Conservation (phyloP, 768 basidiomycete genomes). For the Lactarius sp. region DNA sequence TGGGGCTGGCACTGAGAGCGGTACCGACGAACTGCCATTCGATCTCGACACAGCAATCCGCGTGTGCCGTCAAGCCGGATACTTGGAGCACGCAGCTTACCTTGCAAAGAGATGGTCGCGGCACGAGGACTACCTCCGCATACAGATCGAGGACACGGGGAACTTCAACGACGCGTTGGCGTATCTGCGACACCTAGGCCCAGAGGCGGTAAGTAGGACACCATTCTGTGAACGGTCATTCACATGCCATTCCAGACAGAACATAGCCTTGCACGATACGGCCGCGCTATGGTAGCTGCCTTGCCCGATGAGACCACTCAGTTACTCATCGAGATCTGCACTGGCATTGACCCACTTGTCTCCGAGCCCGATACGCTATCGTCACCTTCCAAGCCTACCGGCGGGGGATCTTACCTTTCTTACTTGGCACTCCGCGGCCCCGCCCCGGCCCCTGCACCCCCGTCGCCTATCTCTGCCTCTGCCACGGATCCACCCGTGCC, state of each 20-base stretch:
- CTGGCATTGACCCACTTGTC: constrained; percentile 49
- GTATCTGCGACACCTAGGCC: constrained; percentile 76
- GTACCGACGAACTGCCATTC: constrained; percentile 75
- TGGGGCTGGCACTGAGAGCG: constrained; percentile 44
- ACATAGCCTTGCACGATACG: constrained; percentile 81
- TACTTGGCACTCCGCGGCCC: constrained; percentile 71
- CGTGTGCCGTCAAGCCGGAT: constrained; percentile 94
- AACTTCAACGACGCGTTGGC: constrained; percentile 74
- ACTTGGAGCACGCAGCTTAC: constrained; percentile 92
- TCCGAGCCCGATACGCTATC: constrained; percentile 36
- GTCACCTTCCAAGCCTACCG: constrained; percentile 30
- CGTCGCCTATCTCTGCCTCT: constrained; percentile 36
- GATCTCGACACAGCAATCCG: constrained; percentile 96
- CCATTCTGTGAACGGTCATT: constrained; percentile 1
- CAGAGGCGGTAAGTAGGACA: constrained; percentile 61
- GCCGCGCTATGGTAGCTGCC: constrained; percentile 74
- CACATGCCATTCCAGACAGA: constrained; percentile 55
- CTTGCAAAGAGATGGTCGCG: constrained; percentile 87
- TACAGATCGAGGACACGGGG: constrained; percentile 89
- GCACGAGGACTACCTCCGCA: constrained; percentile 90
- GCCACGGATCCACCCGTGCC: constrained; percentile 23
- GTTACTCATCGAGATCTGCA: constrained; percentile 88
- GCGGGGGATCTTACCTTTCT: constrained; percentile 65
- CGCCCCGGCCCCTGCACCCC: constrained; percentile 41
- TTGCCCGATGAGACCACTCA: constrained; percentile 87